Base-by-base conservation (phyloP, 2,329 filamentous ascomycete species). In the Cytospora chrysosperma region DNA sequence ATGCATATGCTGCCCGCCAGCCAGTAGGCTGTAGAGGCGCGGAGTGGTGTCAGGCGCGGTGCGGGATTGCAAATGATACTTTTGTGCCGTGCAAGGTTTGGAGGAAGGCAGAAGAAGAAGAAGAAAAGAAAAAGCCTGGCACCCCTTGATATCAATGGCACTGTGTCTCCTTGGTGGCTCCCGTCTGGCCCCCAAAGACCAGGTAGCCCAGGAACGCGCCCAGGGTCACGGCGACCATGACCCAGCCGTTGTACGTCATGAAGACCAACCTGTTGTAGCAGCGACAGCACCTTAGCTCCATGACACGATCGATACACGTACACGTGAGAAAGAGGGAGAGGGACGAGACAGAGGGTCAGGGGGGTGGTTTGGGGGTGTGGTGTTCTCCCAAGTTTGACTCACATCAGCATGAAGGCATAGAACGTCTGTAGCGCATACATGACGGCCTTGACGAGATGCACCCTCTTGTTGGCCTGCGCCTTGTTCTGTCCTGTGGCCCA, bases 361-460 rank as follows among this genome's bases (percentile, higher is more conserved):
- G n/a, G n/a, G n/a, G n/a, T n/a, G n/a, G n/a, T n/a, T n/a, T n/a
- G n/a, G n/a, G n/a, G n/a, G n/a, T n/a, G n/a, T n/a, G n/a, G n/a
- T n/a, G n/a, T n/a, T n/a, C n/a, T n/a, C n/a, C n/a, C n/a, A n/a
- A n/a, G n/a, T n/a, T 53, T 2, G 5, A 88, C 94, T 88, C 76
- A 97, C 95, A 99, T 99, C 75, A 99, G 93, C 84, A 99, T 98
- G 73, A 99, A 98, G 54, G 93, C 96, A 77, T 99, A 99, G 77
- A 98, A 98, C 69, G 95, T 96, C 81, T 99, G 95, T 58, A 95
- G 77, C 24, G 89, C 94, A 80, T 99, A 99, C 62, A 99, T 79
- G 34, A 85, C 77, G 30, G 91, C 91, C 81, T 97, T 94, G 75
- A 92, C 79, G 66, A 96, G 74, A 76, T 91, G 93, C 58, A 87